Percentiles rank a stretch among this genome's conserved stretches.
phyloP scores from a whole-genome alignment of 371 early-diverging fungal genomes.

The Entomophthora muscae region DNA sequence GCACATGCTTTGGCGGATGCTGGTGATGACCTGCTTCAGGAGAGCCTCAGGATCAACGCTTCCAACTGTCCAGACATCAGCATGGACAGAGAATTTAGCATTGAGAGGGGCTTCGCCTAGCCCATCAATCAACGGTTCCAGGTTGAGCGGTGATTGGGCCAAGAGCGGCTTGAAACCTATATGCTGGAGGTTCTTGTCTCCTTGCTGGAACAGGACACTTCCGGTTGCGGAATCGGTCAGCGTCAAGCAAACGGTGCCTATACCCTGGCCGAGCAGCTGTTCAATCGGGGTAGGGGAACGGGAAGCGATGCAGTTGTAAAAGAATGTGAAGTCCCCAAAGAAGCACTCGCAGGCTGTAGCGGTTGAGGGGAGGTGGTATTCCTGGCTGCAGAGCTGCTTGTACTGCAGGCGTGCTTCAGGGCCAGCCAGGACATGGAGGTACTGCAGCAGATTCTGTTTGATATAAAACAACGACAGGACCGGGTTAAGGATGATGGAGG shows the following conservation, averaged over 20 bases:
- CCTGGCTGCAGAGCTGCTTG: slow-evolving; percentile 18
- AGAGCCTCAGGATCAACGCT: slow-evolving; percentile 28
- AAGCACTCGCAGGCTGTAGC: slow-evolving; percentile 12
- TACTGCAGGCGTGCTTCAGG: slow-evolving; percentile 28
- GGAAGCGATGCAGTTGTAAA: slow-evolving; percentile 32
- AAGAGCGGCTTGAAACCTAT: slow-evolving; percentile 14
- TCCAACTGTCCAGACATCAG: slow-evolving; percentile 58
- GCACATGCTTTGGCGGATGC: slow-evolving; percentile 37
- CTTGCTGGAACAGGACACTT: slow-evolving; percentile 13
- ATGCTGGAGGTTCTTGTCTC: slow-evolving; percentile 16
- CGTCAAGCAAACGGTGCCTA: slow-evolving; percentile 44
- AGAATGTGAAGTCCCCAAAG: slow-evolving; percentile 34
- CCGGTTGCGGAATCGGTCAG: slow-evolving; percentile 22
- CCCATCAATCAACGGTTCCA: slow-evolving; percentile 11
- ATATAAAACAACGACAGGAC: slow-evolving; percentile 40
- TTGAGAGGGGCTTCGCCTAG: slow-evolving; percentile 12
- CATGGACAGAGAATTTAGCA: slow-evolving; percentile 23
- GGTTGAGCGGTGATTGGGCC: slow-evolving; percentile 6
- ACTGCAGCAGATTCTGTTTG: slow-evolving; percentile 36
- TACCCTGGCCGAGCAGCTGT: slow-evolving; percentile 43
- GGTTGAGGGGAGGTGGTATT: neutral
- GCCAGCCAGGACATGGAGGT: slow-evolving; percentile 28
- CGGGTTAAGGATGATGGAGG: slow-evolving; percentile 28
- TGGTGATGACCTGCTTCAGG: slow-evolving; percentile 23
- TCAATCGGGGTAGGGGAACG: slow-evolving; percentile 34